Conservation (phyloP, 164 flowering plant genomes). For the Berberis thunbergii region DNA sequence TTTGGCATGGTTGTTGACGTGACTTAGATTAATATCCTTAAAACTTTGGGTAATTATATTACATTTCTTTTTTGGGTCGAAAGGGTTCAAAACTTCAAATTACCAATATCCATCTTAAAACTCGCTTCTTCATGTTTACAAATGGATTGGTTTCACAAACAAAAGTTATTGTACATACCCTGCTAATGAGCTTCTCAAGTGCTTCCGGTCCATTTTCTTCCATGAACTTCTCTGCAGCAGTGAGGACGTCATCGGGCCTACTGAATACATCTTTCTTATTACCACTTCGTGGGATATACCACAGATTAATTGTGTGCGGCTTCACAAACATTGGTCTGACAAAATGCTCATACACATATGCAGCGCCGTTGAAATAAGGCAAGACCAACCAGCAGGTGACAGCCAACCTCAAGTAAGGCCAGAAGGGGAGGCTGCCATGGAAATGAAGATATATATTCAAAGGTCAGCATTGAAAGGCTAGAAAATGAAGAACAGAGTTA, state of each 20-base stretch:
- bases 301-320: slow-evolving; percentile 39
- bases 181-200: slow-evolving; percentile 51
- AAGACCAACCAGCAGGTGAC: slow-evolving; percentile 78
- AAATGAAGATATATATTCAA: neutral
- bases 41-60: too few relatives aligned
- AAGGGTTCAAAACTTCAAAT: too few relatives aligned
- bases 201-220: slow-evolving; percentile 69
- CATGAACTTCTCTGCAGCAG: slow-evolving; percentile 72
- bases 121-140: too few relatives aligned
- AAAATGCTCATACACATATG: slow-evolving; percentile 61
- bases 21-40: too few relatives aligned
- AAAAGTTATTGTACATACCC: slow-evolving; percentile 22
- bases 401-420: slow-evolving; percentile 64
- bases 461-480: neutral
- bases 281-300: slow-evolving; percentile 44
- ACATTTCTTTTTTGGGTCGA: too few relatives aligned
- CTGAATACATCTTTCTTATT: slow-evolving; percentile 43
- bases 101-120: too few relatives aligned
- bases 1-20: too few relatives aligned
- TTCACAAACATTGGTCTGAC: slow-evolving; percentile 62
- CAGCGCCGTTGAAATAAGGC: slow-evolving; percentile 83
- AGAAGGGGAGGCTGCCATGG: slow-evolving; percentile 46
- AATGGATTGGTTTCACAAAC: neutral
- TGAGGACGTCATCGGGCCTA: slow-evolving; percentile 52
- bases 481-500: too few relatives aligned